Evolutionary conservation across 1,284 basidiomycete genomes (phyloP).

Genomic region (Apiotrichum mycotoxinovorans): DNA sequence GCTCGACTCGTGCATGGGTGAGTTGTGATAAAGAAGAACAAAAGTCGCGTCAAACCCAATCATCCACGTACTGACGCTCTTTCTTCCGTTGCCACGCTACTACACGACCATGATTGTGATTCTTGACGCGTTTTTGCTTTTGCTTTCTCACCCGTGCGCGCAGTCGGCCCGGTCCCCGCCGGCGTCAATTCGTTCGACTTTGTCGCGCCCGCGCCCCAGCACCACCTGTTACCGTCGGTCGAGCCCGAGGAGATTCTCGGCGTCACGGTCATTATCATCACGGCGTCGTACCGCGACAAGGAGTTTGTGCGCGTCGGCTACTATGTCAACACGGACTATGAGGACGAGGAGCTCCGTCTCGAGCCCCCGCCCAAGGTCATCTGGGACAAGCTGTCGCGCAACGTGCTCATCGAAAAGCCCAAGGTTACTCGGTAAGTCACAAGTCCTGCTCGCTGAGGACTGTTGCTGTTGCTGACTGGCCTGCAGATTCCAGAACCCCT

Average conservation of each 20-base stretch:
- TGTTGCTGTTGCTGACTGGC: neutral
- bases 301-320: constrained; percentile 99
- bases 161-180: constrained; percentile 86
- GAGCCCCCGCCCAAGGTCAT: constrained; percentile 65
- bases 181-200: constrained; percentile 98
- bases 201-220: constrained; percentile 62
- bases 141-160: neutral
- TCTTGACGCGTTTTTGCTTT: neutral
- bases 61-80: constrained; percentile 1
- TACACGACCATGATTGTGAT: too few relatives aligned
- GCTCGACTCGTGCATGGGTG: constrained; percentile 83
- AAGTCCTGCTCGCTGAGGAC: neutral
- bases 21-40: constrained; percentile 24
- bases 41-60: too few relatives aligned
- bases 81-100: neutral
- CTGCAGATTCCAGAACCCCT: constrained; percentile 46
- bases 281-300: constrained; percentile 84
- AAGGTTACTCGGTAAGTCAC: constrained; percentile 79
- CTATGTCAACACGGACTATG: constrained; percentile 98
- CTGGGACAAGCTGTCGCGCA: constrained; percentile 76
- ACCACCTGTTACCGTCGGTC: constrained; percentile 69
- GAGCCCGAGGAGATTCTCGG: constrained; percentile 60
- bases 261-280: constrained; percentile 91
- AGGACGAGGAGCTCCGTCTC: constrained; percentile 82
- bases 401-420: constrained; percentile 83